These are phyloP conservation scores for Aspergillus sp. DNA, from an alignment of 2,329 filamentous ascomycete genomes.

Conservation along the genomic window DNA sequence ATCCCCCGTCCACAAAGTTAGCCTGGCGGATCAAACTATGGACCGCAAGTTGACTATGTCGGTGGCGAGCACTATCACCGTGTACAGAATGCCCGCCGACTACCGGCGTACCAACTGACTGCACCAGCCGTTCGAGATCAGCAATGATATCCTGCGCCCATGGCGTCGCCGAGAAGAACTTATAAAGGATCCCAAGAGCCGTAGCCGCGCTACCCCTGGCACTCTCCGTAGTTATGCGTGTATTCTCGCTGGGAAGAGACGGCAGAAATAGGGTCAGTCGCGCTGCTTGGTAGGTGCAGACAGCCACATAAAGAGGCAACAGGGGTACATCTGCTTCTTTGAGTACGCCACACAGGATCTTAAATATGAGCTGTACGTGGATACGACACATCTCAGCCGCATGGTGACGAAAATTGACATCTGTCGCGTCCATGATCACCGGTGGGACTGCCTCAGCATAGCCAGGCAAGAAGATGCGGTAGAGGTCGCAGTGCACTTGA, in stretches of 20 bases:
- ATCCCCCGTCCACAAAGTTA: background rate
- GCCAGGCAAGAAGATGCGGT: background rate
- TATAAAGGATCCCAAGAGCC: background rate
- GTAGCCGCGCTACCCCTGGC: background rate
- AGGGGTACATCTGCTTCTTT: background rate
- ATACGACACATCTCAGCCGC: background rate
- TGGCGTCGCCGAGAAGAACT: background rate
- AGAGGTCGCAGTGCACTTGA: background rate
- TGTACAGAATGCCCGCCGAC: no score
- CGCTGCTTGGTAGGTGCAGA: background rate
- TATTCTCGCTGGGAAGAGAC: background rate
- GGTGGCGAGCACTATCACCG: background rate
- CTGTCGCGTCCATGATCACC: background rate
- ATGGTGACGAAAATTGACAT: background rate
- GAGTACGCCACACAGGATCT: background rate
- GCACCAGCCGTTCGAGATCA: background rate
- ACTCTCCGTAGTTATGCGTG: background rate
- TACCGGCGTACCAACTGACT: no score
- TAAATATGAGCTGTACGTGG: background rate
- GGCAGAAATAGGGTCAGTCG: background rate
- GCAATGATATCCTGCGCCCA: background rate
- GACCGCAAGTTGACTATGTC: background rate
- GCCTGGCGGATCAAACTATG: background rate
- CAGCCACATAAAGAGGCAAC: background rate
- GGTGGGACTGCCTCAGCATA: background rate